Conservation (phyloP, 768 basidiomycete species). For the Lactifluus hygrophoroides region DNA sequence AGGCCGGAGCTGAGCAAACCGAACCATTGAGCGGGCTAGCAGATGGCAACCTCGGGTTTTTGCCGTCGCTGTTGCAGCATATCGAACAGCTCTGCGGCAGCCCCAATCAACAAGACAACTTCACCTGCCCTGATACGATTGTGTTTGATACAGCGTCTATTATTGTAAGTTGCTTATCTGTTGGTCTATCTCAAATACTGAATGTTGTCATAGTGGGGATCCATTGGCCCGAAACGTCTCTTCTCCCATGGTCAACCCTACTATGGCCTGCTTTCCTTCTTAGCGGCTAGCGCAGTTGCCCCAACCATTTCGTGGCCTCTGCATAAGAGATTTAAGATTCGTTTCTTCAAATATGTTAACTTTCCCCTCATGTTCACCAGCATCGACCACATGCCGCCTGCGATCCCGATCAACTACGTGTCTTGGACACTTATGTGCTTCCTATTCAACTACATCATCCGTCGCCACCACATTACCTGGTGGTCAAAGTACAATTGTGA, state of each 20-base stretch:
- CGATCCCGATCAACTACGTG: conserved; percentile 34
- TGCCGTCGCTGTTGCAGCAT: too few species aligned
- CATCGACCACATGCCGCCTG: conserved; percentile 35
- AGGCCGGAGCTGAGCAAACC: too few species aligned
- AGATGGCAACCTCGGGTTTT: too few species aligned
- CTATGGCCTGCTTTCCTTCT: conserved; percentile 53
- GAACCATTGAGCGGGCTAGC: too few species aligned
- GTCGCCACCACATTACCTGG: conserved; percentile 32
- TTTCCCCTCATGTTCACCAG: conserved; percentile 38
- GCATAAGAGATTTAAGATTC: conserved; percentile 13
- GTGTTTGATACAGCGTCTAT: too few species aligned
- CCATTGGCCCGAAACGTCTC: conserved; percentile 58
- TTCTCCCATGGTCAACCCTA: neutral
- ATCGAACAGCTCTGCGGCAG: too few species aligned
- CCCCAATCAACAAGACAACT: too few species aligned
- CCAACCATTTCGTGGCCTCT: conserved; percentile 50
- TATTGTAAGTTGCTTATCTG: too few species aligned
- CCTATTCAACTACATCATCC: conserved; percentile 32
- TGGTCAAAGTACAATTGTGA: conserved; percentile 33
- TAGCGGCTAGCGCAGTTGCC: conserved; percentile 62
- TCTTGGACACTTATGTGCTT: conserved; percentile 32
- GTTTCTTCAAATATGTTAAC: conserved; percentile 49
- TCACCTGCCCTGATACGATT: too few species aligned
- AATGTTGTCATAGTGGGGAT: conserved; percentile 51
- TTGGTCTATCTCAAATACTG: too few species aligned